Conservation (phyloP, 768 basidiomycete species). For the Tricholoma hemisulphureum region DNA sequence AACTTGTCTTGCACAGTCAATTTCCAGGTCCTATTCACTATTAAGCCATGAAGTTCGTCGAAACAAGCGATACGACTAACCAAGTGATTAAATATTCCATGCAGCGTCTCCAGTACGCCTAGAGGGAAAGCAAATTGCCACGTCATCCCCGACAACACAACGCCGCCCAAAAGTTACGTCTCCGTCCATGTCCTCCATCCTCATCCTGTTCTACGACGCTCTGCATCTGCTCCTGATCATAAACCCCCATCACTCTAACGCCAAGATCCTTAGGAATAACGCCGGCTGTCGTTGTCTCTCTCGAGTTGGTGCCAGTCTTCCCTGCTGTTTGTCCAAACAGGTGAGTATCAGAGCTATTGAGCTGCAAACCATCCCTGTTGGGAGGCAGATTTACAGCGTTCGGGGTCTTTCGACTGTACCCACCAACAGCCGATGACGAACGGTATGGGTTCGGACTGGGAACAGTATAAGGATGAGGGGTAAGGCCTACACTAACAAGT, state of each 20-base stretch:
- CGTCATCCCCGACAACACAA: conserved; percentile 68
- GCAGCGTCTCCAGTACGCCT: conserved; percentile 34
- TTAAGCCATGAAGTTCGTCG: neutral
- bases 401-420: conserved; percentile 61
- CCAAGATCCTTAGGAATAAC: conserved; percentile 35
- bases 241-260: conserved; percentile 57
- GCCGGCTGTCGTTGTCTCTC: conserved; percentile 51
- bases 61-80: conserved; percentile 2
- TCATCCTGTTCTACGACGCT: conserved; percentile 61
- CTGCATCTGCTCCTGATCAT: conserved; percentile 64
- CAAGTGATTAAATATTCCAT: conserved; percentile 22
- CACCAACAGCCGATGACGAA: conserved; percentile 30
- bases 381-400: conserved; percentile 34
- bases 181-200: conserved; percentile 61
- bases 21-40: neutral
- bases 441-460: conserved; percentile 60
- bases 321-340: conserved; percentile 56
- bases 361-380: conserved; percentile 41
- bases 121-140: conserved; percentile 12
- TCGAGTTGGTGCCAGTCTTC: conserved; percentile 50
- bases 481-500: conserved; percentile 39
- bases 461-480: conserved; percentile 72
- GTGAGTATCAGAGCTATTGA: conserved; percentile 67
- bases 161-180: conserved; percentile 59
- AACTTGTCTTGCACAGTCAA: neutral